phyloP scores from a whole-genome alignment of 179 eudicot genomes.

The Silene vulgaris region DNA sequence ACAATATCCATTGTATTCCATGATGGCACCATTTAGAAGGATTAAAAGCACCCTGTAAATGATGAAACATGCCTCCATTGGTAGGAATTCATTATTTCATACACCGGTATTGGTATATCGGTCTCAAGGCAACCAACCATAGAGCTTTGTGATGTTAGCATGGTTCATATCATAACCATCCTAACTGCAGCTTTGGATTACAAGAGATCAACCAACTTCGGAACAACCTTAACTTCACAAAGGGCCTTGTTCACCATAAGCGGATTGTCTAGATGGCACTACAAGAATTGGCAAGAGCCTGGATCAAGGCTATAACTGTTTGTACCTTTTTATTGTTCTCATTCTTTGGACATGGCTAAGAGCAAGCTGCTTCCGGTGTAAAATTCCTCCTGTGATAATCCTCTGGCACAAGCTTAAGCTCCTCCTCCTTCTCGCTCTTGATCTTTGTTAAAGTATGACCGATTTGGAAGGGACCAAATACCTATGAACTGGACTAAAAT shows the following conservation, averaged over 20 bases:
- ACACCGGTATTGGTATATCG: background rate
- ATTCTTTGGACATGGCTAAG: no score
- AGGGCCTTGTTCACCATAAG: background rate
- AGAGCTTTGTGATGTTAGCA: background rate
- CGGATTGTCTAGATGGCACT: background rate
- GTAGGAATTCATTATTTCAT: no score
- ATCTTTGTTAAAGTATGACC: background rate
- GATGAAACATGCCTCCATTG: no score
- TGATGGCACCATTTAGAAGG: no score
- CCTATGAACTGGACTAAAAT: background rate
- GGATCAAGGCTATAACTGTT: background rate
- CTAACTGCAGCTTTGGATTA: background rate
- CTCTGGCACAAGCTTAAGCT: background rate
- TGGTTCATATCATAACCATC: background rate
- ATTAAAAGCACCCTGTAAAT: no score
- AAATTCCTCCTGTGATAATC: background rate
- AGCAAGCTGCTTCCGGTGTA: background rate
- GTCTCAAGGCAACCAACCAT: background rate
- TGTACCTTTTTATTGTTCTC: background rate
- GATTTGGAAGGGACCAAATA: background rate
- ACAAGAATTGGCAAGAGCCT: background rate
- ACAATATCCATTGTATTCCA: no score
- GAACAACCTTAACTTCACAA: background rate
- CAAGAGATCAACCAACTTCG: background rate
- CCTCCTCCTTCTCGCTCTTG: background rate